Base-by-base conservation (phyloP, 805 yeast genomes). In the Lachancea mirantina region DNA sequence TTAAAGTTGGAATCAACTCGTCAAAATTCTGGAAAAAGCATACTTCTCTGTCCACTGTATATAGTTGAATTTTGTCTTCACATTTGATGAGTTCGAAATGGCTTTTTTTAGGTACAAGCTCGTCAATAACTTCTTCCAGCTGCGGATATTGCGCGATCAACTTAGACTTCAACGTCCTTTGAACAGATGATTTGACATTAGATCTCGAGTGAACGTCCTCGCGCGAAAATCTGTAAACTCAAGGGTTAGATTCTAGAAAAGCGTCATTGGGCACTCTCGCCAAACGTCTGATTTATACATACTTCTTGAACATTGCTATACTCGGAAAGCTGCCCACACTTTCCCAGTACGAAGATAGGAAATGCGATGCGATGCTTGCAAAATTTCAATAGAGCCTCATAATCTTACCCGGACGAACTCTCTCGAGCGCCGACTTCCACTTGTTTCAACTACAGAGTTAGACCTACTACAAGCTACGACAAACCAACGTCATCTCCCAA, bases 101-200 rank as follows among this genome's bases (percentile, higher is more conserved):
- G 6, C 88, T 73, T 54, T 88, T 88, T 64, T 89, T 88, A 50
- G 96, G 96, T 47, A 87, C 72, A 39, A 87, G 62, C 32, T 74
- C 81, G 49, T 88, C 96, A 27, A 88, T 79, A 8, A 72, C 76
- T 5, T 76, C 72, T 50, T 83, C 94, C 42, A 85, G 59, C n/a
- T 60, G 62, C 14, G 85, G 87, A 53, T 78, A 88, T 57, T 79
- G 85, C 4, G 67, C 64, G 2, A 80, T 81, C 34, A 88, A 68
- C 48, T 78, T 83, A 13, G 81, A 45, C 53, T 84, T 84, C 45
- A 89, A 67, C n/a, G 81, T 80, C 57, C 96, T 74, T 58, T 87
- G 95, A n/a, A 82, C 88, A 2, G 96, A 88, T 0, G 95, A 83
- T 59, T 88, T 88, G 58, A 88, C 79, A 52, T 89, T 89, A 9